Evolutionary conservation across 1,139 yeast species (phyloP).

Genomic region (Suhomyces maxii): DNA sequence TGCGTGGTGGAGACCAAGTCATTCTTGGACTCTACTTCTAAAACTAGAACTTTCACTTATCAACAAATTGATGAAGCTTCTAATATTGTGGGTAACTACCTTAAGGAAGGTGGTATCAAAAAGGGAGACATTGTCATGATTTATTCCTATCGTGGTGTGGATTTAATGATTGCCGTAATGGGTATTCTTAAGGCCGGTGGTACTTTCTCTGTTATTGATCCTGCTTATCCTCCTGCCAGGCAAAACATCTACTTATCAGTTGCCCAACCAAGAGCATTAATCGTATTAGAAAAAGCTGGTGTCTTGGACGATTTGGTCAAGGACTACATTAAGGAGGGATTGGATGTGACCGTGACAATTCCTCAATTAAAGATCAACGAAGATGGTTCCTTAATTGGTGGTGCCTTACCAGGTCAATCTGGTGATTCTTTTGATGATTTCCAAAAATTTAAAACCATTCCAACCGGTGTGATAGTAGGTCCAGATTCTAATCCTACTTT

Average conservation of each 20-base stretch:
- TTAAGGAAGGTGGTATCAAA: conserved; percentile 75
- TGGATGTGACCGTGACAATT: conserved; percentile 69
- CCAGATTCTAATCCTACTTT: conserved; percentile 97
- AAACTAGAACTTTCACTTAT: conserved; percentile 75
- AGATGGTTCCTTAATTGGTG: conserved; percentile 76
- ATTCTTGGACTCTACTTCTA: conserved; percentile 52
- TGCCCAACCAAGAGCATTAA: conserved; percentile 88
- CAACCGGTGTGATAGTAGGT: conserved; percentile 92
- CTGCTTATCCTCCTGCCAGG: conserved; percentile 98
- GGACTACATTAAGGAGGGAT: conserved; percentile 69
- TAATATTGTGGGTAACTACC: conserved; percentile 88
- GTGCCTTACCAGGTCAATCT: conserved; percentile 27
- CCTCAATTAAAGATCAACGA: conserved; percentile 76
- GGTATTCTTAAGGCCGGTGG: conserved; percentile 99
- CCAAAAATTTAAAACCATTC: conserved; percentile 45
- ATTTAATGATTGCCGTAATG: conserved; percentile 92
- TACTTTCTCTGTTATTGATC: conserved; percentile 96
- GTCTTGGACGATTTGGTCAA: conserved; percentile 71
- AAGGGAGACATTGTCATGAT: conserved; percentile 97
- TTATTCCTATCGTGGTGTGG: conserved; percentile 97
- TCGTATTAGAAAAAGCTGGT: conserved; percentile 91
- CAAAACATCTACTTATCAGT: conserved; percentile 90
- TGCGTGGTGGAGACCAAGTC: conserved; percentile 93
- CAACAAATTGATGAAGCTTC: conserved; percentile 88
- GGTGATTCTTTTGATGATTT: conserved; percentile 55